Evolutionary conservation across 108 stramenopile species (phyloP).

Genomic region (Nannochloropsis granulata): DNA sequence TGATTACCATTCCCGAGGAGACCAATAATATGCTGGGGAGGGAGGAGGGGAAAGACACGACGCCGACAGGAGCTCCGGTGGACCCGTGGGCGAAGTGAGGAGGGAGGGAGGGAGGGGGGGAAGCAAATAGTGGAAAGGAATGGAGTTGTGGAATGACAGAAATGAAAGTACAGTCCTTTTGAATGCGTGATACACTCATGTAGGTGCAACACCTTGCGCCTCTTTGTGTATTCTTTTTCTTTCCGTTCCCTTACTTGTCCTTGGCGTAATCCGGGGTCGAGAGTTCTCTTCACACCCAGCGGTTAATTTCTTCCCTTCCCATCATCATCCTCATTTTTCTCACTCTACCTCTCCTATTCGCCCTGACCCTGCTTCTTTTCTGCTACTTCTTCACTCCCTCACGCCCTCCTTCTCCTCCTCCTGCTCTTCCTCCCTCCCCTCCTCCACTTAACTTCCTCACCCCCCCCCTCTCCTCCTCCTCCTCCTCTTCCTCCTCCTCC

Average conservation of each 20-base stretch:
- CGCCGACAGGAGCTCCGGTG: not conserved
- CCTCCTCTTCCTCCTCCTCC: not conserved
- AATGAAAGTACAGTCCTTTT: too few relatives aligned
- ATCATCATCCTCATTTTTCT: not conserved
- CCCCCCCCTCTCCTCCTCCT: not conserved
- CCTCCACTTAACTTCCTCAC: not conserved
- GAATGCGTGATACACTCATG: too few relatives aligned
- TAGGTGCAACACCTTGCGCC: too few relatives aligned
- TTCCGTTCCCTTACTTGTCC: too few relatives aligned
- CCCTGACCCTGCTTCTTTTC: not conserved
- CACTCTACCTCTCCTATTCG: not conserved
- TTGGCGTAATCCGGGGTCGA: too few relatives aligned
- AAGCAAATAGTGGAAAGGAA: too few relatives aligned
- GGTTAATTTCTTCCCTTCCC: too few relatives aligned
- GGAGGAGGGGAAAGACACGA: not conserved
- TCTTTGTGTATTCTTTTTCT: too few relatives aligned
- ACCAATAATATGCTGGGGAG: not conserved
- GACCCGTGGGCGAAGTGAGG: not conserved
- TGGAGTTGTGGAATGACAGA: too few relatives aligned
- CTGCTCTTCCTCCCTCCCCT: not conserved
- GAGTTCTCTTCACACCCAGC: too few relatives aligned
- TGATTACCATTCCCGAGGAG: slow-evolving; percentile 74
- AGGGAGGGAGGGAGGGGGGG: not conserved
- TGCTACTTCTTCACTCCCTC: not conserved
- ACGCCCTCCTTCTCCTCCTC: not conserved